Evolutionary conservation across 1,284 basidiomycete species (phyloP).

Genomic region (Inonotus hispidus): DNA sequence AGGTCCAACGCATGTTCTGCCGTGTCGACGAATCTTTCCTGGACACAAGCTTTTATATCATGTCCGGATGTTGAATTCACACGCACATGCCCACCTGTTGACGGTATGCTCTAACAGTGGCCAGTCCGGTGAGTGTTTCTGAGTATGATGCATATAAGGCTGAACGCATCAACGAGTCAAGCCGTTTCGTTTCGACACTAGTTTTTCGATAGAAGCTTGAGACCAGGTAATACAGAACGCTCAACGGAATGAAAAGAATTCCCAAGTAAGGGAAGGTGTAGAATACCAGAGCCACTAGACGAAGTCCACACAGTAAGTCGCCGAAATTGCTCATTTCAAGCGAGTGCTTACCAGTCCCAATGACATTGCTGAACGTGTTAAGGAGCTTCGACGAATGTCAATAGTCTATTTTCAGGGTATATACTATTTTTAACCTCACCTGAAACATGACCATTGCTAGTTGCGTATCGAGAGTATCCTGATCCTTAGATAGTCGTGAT

Average conservation of each 20-base stretch:
- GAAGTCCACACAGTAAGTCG: neutral
- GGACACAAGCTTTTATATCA: neutral
- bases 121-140: constrained; percentile 58
- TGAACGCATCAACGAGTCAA: constrained; percentile 67
- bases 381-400: constrained; percentile 33
- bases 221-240: constrained; percentile 42
- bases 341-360: constrained; percentile 36
- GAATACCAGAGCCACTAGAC: constrained; percentile 46
- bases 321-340: neutral
- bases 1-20: constrained; percentile 49
- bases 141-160: constrained; percentile 53
- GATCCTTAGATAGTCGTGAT: constrained; percentile 59
- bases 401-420: neutral
- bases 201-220: constrained; percentile 50
- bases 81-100: constrained; percentile 28
- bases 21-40: constrained; percentile 39
- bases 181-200: constrained; percentile 61
- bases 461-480: constrained; percentile 51
- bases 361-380: constrained; percentile 40
- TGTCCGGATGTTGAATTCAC: neutral
- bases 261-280: constrained; percentile 60
- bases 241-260: constrained; percentile 51
- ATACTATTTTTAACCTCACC: constrained; percentile 22
- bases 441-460: constrained; percentile 37
- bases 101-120: constrained; percentile 61